Base-by-base conservation (phyloP, 305 asterid genomes). In the Fraxinus albicans region DNA sequence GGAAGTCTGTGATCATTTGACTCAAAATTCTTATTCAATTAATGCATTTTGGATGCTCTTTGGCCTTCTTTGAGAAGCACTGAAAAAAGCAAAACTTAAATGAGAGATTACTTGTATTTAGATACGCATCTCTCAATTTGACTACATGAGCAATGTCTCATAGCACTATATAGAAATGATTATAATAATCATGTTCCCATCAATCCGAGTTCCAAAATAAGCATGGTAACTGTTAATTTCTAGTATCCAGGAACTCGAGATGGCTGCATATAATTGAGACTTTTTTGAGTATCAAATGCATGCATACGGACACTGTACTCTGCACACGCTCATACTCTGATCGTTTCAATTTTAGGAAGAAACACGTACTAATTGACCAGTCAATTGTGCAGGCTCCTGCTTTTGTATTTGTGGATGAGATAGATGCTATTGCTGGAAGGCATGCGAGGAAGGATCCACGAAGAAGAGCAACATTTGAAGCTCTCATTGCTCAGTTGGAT, bases 341-440 rank as follows among this genome's bases (percentile, higher is more conserved):
- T 63, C 55, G 33, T 79, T 67, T 77, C 53, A 53, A 69, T 76
- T 74, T 72, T 78, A 23, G 73, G 85, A 79, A 82, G 72, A 81
- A 69, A 77, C 25, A 21, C 27, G 69, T 79, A 77, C 29, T 82
- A 63, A 74, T 25, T 72, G 33, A 36, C 85, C 80, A 82, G 72
- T 83, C 75, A 65, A 74, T 80, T 83, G 79, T 90, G 87, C 90
- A 97, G 99, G 99, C 99, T 87, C 99, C 99, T 70, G 93, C 97
- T 76, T 95, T 97, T 90, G 90, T 97, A 76, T 97, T 97, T 91
- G 92, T 97, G 85, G 99, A 97, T 85, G 99, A 97, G 92, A 95
- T 97, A 85, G 99, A 97, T 92, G 99, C 99, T 87, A 94, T 97
- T 86, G 98, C 98, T 88, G 99, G 99, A 88, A 90, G 98, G 89